Percentiles rank a stretch among this genome's conserved stretches.
Conservation (phyloP, 1,284 basidiomycete species). For the Ustilago bromivora region DNA sequence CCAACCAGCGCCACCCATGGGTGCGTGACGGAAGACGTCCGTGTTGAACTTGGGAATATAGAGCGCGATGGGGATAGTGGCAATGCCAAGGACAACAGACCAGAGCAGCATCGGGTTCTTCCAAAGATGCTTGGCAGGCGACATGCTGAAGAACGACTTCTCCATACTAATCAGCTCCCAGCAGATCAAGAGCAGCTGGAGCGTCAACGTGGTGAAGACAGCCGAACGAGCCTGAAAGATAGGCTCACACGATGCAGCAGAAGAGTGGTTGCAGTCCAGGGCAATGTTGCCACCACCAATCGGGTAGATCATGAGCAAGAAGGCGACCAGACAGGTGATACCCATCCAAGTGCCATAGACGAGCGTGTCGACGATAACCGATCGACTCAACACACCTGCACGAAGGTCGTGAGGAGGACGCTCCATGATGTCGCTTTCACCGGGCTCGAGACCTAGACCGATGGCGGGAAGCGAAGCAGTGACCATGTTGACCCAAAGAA, state of each 20-base stretch:
- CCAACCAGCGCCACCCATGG: conserved; percentile 59
- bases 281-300: conserved; percentile 55
- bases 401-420: conserved; percentile 58
- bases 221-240: conserved; percentile 64
- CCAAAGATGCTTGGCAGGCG: conserved; percentile 55
- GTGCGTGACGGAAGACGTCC: conserved; percentile 58
- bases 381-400: conserved; percentile 57
- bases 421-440: conserved; percentile 59
- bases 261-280: conserved; percentile 59
- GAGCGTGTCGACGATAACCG: conserved; percentile 62
- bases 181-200: conserved; percentile 60
- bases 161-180: conserved; percentile 65
- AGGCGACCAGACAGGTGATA: conserved; percentile 58
- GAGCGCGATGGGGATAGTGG: conserved; percentile 59
- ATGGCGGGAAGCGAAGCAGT: conserved; percentile 62
- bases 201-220: conserved; percentile 59
- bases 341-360: conserved; percentile 63
- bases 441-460: conserved; percentile 61
- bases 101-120: conserved; percentile 61
- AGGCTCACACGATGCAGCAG: conserved; percentile 47
- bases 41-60: conserved; percentile 65
- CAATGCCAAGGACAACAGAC: conserved; percentile 57
- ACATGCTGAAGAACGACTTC: conserved; percentile 57
- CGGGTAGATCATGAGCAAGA: conserved; percentile 62
- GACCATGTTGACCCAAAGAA: conserved; percentile 65